phyloP scores from a whole-genome alignment of 75 land plant genomes.

The Pseudotsuga menziesii region DNA sequence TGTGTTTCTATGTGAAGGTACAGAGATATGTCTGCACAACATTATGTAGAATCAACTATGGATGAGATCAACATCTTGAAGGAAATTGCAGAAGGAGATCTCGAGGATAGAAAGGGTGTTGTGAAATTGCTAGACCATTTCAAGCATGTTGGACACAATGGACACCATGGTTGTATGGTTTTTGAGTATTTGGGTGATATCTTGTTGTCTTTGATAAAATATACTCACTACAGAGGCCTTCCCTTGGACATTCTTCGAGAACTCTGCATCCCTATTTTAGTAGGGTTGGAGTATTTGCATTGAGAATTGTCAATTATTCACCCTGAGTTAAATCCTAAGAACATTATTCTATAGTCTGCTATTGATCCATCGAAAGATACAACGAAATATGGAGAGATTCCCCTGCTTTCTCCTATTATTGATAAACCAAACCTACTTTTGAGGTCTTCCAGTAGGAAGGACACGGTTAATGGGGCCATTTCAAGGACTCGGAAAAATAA shows the following conservation, averaged over 20 bases:
- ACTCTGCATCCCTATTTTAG: too few species aligned
- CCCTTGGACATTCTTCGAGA: conserved; percentile 53
- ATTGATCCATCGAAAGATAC: too few species aligned
- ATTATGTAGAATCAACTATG: conserved; percentile 70
- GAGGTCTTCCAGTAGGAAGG: not conserved
- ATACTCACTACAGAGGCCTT: conserved; percentile 67
- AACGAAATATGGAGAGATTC: too few species aligned
- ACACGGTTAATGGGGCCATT: conserved; percentile 14
- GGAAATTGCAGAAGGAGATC: conserved; percentile 65
- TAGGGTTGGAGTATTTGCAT: too few species aligned
- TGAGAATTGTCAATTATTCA: too few species aligned
- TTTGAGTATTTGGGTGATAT: conserved; percentile 83
- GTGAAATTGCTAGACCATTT: conserved; percentile 78
- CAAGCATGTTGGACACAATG: conserved; percentile 87
- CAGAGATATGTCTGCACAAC: conserved; percentile 83
- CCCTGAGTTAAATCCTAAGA: too few species aligned
- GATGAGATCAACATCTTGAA: conserved; percentile 77
- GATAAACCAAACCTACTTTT: too few species aligned
- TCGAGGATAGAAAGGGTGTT: conserved; percentile 51
- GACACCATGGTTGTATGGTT: conserved; percentile 81
- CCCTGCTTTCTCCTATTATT: too few species aligned
- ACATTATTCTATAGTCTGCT: too few species aligned
- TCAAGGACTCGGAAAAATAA: conserved; percentile 45
- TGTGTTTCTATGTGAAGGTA: not conserved
- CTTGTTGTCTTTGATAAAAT: conserved; percentile 62